A percentile compares a stretch with the other conserved stretches of the same genome.
Evolutionary conservation across 768 basidiomycete genomes (phyloP).

Genomic region (Daedaleopsis nitida): DNA sequence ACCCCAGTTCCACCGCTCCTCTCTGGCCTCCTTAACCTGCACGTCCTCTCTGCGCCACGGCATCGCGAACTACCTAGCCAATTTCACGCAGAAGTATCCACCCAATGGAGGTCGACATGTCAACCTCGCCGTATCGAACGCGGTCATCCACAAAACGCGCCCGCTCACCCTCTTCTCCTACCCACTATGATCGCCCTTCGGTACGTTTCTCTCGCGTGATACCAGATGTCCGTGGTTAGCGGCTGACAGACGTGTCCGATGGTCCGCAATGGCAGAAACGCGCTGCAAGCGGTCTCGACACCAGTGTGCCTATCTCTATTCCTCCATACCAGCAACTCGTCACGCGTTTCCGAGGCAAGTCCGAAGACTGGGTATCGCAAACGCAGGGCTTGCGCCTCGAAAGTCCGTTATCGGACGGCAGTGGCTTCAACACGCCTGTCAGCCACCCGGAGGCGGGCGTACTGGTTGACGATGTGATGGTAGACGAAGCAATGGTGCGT

Average conservation of each 20-base stretch:
- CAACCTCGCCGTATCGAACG: slow-evolving; percentile 45
- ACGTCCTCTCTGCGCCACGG: neutral
- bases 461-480: neutral
- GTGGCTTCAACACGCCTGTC: slow-evolving; percentile 12
- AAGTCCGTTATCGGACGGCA: slow-evolving; percentile 38
- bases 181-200: slow-evolving; percentile 51
- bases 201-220: slow-evolving; percentile 40
- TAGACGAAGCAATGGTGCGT: slow-evolving; percentile 47
- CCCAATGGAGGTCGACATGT: slow-evolving; percentile 59
- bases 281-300: slow-evolving; percentile 43
- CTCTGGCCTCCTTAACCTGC: neutral
- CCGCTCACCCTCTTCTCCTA: slow-evolving; percentile 59
- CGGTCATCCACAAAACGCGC: slow-evolving; percentile 49
- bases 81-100: neutral
- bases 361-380: slow-evolving; percentile 79
- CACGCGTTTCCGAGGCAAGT: slow-evolving; percentile 32
- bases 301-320: slow-evolving; percentile 15
- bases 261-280: slow-evolving; percentile 53
- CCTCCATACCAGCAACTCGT: neutral
- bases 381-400: slow-evolving; percentile 68
- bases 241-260: neutral
- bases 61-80: neutral
- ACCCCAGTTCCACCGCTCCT: too few species aligned
- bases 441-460: neutral
- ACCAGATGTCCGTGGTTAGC: slow-evolving; percentile 2